Evolutionary conservation across 2,329 filamentous ascomycete genomes (phyloP), one percentile per base, ranked within the genome.

Genomic region (Pseudocercospora eumusae): DNA sequence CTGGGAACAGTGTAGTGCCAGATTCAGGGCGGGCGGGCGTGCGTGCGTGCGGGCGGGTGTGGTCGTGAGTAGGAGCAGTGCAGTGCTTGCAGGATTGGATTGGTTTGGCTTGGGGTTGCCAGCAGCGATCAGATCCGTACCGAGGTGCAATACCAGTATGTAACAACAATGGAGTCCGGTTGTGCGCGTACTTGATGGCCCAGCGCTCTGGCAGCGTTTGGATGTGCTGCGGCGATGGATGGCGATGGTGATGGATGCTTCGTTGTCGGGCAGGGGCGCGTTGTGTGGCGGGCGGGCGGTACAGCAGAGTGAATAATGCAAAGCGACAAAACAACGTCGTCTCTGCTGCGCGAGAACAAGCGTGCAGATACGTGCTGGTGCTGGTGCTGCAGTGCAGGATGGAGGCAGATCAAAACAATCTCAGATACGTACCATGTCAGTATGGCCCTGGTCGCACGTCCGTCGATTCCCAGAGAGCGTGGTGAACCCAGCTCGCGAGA

Each of bases 331-430:
- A n/a, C n/a, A 40, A 54, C 31, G n/a, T 20, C 9, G 15, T 52
- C 47, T 25, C 36, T n/a, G 36, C 13, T 13, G 15, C 36, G 36
- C 36, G 52, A 54, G 52, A 28, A 27, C 31, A 40, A 36, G 52
- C 52, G 52, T 54, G 52, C 52, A 54, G 52, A 54, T 54, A 54
- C 52, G 52, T 54, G 52, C 52, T 54, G 52, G 52, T 40, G 52
- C 52, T 33, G n/a, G n/a, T n/a, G n/a, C n/a, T n/a, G n/a, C n/a
- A n/a, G n/a, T n/a, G 52, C 52, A 54, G 52, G 52, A 54, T 33
- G 52, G 28, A 54, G 28, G 52, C 52, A 54, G 52, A 54, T 54
- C 52, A 54, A 54, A 54, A 54, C 52, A 54, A 54, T 54, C 52
- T 54, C 52, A n/a, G n/a, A 54, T 54, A 54, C 52, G 52, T 54